Conservation (phyloP, 2,329 filamentous ascomycete species). For the Fusarium metavorans region DNA sequence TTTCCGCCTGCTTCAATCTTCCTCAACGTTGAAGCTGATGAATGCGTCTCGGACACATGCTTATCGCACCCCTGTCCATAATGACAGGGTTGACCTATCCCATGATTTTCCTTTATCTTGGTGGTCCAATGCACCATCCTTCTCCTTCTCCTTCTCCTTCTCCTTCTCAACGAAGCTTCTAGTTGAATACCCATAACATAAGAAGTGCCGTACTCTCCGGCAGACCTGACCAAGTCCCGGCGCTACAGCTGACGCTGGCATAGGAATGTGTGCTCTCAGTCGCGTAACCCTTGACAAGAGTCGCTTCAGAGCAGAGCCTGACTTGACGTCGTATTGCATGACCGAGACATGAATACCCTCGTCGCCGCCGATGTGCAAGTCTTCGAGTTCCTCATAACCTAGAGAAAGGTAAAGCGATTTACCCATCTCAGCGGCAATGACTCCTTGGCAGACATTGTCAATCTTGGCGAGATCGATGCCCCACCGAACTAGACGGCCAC, state of each 20-base stretch:
- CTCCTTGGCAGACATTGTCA: conserved; percentile 1
- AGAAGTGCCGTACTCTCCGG: background rate
- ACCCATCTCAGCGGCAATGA: conserved; percentile 4
- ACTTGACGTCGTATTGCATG: background rate
- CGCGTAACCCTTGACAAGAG: background rate
- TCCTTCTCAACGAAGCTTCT: background rate
- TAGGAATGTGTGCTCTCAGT: background rate
- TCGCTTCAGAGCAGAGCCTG: background rate
- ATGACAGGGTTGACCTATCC: background rate
- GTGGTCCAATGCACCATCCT: background rate
- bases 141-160: background rate
- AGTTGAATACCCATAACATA: too few relatives aligned
- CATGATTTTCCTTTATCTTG: background rate
- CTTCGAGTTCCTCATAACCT: background rate
- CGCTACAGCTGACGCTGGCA: background rate
- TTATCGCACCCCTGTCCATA: background rate
- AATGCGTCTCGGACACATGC: background rate
- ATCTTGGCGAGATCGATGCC: background rate
- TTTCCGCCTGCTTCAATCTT: background rate
- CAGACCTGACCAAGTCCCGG: background rate
- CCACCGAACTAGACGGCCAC: background rate
- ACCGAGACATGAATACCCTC: background rate
- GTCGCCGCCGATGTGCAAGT: background rate
- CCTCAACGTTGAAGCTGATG: background rate
- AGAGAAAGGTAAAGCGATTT: background rate